Percentiles rank a stretch among this genome's conserved stretches.
Conservation (phyloP, 331 rosid genomes). For the Stylosanthes scabra region DNA sequence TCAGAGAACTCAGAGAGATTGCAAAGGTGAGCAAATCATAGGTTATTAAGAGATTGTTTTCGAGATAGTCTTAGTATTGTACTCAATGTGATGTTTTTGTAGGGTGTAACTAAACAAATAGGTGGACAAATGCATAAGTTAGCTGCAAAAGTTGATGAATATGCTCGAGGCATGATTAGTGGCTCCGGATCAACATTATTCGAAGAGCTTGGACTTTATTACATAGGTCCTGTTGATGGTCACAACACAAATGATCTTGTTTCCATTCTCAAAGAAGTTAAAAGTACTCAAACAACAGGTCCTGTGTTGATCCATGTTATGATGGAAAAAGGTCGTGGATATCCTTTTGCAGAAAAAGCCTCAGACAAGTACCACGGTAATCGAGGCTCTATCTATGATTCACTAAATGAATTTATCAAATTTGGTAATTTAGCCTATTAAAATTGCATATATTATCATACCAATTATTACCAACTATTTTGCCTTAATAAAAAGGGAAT, state of each 20-base stretch:
- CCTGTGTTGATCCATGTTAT: constrained; percentile 90
- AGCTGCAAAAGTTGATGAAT: constrained; percentile 94
- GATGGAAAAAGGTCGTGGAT: constrained; percentile 95
- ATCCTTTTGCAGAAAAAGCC: constrained; percentile 92
- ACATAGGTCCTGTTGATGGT: constrained; percentile 95
- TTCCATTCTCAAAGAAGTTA: constrained; percentile 77
- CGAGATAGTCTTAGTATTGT: neutral
- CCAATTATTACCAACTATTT: neutral
- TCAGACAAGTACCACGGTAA: constrained; percentile 98
- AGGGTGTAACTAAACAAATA: constrained; percentile 85
- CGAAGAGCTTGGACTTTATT: constrained; percentile 96
- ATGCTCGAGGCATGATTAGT: constrained; percentile 93
- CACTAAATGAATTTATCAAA: neutral
- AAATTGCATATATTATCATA: too few species aligned
- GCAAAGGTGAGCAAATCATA: constrained; percentile 68
- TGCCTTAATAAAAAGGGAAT: too few species aligned
- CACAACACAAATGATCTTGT: constrained; percentile 88
- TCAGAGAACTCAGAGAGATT: constrained; percentile 87
- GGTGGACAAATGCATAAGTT: constrained; percentile 82
- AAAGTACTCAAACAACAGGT: constrained; percentile 80
- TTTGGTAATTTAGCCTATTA: neutral
- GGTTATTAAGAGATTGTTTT: neutral
- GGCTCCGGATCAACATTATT: constrained; percentile 85
- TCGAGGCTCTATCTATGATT: constrained; percentile 1
- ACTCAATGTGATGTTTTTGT: constrained; percentile 35